A percentile compares a stretch with the other conserved stretches of the same genome.
These are phyloP conservation scores for Biscogniauxia sp. DNA, from an alignment of 2,329 filamentous ascomycete genomes.

Conservation along the genomic window DNA sequence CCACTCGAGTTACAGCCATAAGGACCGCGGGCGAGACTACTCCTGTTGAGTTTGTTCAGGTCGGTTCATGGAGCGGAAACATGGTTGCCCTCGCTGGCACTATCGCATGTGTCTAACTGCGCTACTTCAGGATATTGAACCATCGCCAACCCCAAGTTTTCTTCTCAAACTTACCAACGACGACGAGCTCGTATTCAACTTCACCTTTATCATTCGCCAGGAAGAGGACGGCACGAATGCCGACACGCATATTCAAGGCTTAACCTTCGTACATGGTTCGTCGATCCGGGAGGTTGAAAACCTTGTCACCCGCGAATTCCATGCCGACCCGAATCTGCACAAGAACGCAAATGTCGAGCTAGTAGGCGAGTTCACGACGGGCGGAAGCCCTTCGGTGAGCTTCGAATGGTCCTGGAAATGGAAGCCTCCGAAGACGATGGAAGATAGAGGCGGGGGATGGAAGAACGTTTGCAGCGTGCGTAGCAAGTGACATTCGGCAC, in stretches of 20 bases:
- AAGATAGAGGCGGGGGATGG: constrained; percentile 90
- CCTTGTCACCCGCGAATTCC: constrained; percentile 90
- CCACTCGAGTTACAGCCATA: constrained; percentile 70
- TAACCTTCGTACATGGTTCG: constrained; percentile 90
- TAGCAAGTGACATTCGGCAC: constrained; percentile 12
- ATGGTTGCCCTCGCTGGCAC: constrained; percentile 5
- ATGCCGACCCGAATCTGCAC: constrained; percentile 94
- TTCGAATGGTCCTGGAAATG: constrained; percentile 98
- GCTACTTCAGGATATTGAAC: constrained; percentile 70
- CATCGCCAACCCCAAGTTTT: constrained; percentile 63
- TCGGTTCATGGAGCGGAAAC: constrained; percentile 40
- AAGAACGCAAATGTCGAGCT: constrained; percentile 95
- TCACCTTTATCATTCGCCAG: constrained; percentile 78
- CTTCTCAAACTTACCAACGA: constrained; percentile 85
- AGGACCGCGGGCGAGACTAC: constrained; percentile 70
- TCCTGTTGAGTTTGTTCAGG: constrained; percentile 89
- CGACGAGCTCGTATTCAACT: constrained; percentile 89
- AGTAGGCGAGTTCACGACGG: constrained; percentile 87
- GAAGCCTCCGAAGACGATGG: constrained; percentile 78
- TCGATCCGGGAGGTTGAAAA: constrained; percentile 87
- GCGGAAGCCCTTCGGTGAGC: constrained; percentile 76
- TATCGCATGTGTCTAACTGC: constrained; percentile 17
- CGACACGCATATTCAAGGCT: constrained; percentile 79
- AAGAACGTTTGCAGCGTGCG: constrained; percentile 87
- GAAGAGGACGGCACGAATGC: constrained; percentile 49